These are phyloP conservation scores for Amanita subjunquillea DNA, from an alignment of 768 basidiomycete genomes.

Conservation along the genomic window DNA sequence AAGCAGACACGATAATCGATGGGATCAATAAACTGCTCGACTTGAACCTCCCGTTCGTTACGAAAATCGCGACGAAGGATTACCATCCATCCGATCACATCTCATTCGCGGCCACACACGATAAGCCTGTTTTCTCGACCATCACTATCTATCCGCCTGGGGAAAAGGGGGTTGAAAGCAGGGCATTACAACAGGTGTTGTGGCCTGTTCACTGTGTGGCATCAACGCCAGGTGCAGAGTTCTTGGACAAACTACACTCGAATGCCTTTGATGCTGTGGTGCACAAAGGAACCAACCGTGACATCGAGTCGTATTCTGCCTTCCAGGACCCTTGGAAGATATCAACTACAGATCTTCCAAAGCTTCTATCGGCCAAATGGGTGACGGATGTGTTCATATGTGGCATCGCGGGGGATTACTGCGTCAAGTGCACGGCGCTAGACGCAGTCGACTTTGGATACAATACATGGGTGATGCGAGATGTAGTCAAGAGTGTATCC, in stretches of 20 bases:
- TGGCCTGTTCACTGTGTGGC: slow-evolving; percentile 82
- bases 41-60: slow-evolving; percentile 33
- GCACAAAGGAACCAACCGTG: slow-evolving; percentile 44
- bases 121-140: slow-evolving; percentile 26
- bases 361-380: slow-evolving; percentile 24
- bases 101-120: slow-evolving; percentile 51
- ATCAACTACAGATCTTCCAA: slow-evolving; percentile 36
- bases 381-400: slow-evolving; percentile 54
- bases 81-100: slow-evolving; percentile 54
- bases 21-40: slow-evolving; percentile 47
- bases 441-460: slow-evolving; percentile 42
- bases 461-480: slow-evolving; percentile 37
- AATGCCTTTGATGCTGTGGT: slow-evolving; percentile 31
- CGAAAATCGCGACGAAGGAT: slow-evolving; percentile 45
- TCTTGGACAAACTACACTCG: slow-evolving; percentile 43
- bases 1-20: slow-evolving; percentile 47
- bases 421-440: slow-evolving; percentile 51
- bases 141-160: slow-evolving; percentile 31
- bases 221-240: slow-evolving; percentile 44
- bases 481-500: slow-evolving; percentile 36
- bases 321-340: slow-evolving; percentile 53
- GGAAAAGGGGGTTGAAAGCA: slow-evolving; percentile 17
- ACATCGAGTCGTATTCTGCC: slow-evolving; percentile 75
- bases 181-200: slow-evolving; percentile 40
- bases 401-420: slow-evolving; percentile 73